Percentiles rank a stretch among this genome's conserved stretches.
Conservation (phyloP, 2,329 filamentous ascomycete species). For the Xylaria multiplex region DNA sequence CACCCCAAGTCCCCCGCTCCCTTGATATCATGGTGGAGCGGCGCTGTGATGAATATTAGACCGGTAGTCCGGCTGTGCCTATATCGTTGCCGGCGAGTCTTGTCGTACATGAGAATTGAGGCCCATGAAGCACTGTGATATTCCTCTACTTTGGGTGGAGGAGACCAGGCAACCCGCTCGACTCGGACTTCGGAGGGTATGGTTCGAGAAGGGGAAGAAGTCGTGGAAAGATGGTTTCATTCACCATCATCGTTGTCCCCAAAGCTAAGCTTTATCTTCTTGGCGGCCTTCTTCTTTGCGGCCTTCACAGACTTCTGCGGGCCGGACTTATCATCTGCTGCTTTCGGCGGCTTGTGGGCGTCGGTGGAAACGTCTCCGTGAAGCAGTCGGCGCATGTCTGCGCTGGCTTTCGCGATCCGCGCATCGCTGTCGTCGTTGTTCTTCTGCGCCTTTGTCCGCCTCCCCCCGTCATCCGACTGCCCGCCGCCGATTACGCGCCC, state of each 20-base stretch:
- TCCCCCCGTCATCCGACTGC: constrained; percentile 41
- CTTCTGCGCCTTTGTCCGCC: constrained; percentile 32
- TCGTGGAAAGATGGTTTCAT: constrained; percentile 26
- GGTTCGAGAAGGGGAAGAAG: neutral
- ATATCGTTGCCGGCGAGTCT: neutral
- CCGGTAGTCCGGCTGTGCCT: too few relatives aligned
- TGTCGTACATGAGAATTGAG: neutral
- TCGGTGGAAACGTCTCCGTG: neutral
- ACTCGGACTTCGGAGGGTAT: too few relatives aligned
- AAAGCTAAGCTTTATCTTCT: constrained; percentile 76
- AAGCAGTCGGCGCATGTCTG: constrained; percentile 31
- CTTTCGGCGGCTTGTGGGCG: neutral
- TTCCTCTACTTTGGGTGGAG: neutral
- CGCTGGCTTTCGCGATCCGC: constrained; percentile 41
- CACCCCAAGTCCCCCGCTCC: neutral
- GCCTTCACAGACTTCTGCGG: constrained; percentile 28
- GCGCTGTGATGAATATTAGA: neutral
- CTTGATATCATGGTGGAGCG: neutral
- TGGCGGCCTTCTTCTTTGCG: constrained; percentile 62
- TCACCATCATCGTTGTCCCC: constrained; percentile 67
- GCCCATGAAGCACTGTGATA: neutral
- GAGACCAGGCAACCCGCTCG: neutral
- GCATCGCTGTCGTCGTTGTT: constrained; percentile 13
- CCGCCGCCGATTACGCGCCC: constrained; percentile 59
- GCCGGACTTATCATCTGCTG: neutral